A percentile compares a stretch with the other conserved stretches of the same genome.
phyloP scores from a whole-genome alignment of 306 rosid genomes.

The Glycyrrhiza uralensis region DNA sequence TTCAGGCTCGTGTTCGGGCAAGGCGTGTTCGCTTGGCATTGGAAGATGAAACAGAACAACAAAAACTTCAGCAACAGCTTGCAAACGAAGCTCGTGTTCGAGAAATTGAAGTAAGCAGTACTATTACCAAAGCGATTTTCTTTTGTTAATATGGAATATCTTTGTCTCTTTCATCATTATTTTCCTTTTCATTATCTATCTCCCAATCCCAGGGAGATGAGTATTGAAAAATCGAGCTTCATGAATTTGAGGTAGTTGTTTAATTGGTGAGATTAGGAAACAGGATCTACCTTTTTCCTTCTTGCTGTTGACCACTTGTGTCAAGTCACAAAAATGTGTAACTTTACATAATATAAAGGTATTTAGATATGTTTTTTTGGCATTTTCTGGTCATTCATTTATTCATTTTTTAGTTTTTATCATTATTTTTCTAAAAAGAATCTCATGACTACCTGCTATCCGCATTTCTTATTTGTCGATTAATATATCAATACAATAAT shows the following conservation, averaged over 20 bases:
- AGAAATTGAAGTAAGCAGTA: conserved; percentile 86
- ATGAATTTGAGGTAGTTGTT: not conserved
- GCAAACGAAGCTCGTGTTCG: conserved; percentile 74
- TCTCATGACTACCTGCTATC: not conserved
- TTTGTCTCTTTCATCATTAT: conserved; percentile 1
- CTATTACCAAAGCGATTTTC: not conserved
- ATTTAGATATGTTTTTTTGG: not conserved
- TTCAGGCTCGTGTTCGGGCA: conserved; percentile 98
- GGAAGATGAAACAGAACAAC: conserved; percentile 70
- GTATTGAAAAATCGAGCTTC: not conserved
- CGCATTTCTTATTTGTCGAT: not conserved
- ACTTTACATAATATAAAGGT: not conserved
- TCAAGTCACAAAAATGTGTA: not conserved
- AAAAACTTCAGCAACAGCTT: conserved; percentile 75
- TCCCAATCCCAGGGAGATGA: not conserved
- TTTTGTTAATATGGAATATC: conserved; percentile 9
- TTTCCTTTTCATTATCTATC: conserved; percentile 8
- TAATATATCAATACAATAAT: not conserved
- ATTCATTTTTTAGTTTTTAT: not conserved
- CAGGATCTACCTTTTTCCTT: not conserved
- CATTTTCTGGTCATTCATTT: not conserved
- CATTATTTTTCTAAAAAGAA: not conserved
- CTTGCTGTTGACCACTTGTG: not conserved
- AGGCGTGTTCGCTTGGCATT: conserved; percentile 91
- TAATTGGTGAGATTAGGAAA: not conserved